Percentiles rank a stretch among this genome's conserved stretches.
These are phyloP conservation scores for Penicillium rolfsii DNA, from an alignment of 2,329 filamentous ascomycete species.

Conservation along the genomic window DNA sequence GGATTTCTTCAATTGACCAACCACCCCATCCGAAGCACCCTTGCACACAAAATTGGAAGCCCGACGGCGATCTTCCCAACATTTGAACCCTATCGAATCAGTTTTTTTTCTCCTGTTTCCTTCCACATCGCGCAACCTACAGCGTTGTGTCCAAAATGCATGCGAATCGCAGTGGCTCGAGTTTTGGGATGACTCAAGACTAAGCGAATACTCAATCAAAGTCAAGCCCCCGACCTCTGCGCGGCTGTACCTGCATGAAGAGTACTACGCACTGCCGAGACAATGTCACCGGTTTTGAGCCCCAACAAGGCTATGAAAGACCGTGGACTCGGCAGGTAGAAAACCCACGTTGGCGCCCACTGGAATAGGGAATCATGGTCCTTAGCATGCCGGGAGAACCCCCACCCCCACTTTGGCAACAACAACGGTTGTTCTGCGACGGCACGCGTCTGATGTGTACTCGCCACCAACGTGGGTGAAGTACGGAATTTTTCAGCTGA, in stretches of 20 bases:
- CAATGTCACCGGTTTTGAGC: slow-evolving; percentile 8
- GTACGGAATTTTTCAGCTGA: slow-evolving; percentile 18
- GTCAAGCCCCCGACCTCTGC: background rate
- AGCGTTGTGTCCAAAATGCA: background rate
- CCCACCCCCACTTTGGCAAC: background rate
- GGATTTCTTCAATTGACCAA: background rate
- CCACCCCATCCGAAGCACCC: background rate
- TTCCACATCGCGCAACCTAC: background rate
- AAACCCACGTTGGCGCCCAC: background rate
- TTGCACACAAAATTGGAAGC: background rate
- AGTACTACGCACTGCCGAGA: background rate
- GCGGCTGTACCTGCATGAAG: background rate
- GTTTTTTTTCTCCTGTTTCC: background rate
- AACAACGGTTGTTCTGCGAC: background rate
- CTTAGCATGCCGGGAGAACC: background rate
- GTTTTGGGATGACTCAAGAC: background rate
- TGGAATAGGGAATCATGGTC: background rate
- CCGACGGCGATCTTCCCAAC: background rate
- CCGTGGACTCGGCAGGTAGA: background rate
- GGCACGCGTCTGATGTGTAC: slow-evolving; percentile 7
- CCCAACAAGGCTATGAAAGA: slow-evolving; percentile 11
- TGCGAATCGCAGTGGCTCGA: background rate
- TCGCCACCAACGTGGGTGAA: slow-evolving; percentile 26
- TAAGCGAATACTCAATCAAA: slow-evolving; percentile 2
- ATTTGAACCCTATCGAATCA: background rate